These are phyloP conservation scores for Boletus fagicola DNA, from an alignment of 768 basidiomycete species.

Conservation along the genomic window DNA sequence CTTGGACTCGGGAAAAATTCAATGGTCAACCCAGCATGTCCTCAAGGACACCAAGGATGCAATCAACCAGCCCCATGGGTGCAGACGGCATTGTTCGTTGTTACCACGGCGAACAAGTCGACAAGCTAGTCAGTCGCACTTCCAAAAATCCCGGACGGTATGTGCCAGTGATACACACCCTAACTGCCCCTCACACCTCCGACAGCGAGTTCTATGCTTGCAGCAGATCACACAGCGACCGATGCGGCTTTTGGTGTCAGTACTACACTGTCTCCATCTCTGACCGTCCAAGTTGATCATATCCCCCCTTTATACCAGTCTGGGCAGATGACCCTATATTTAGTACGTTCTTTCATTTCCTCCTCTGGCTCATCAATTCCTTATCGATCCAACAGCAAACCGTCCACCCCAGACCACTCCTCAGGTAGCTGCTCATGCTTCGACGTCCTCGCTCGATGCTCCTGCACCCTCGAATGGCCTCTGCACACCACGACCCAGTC, in stretches of 20 bases:
- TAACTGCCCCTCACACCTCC: background rate
- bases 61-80: constrained; percentile 27
- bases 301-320: constrained; percentile 18
- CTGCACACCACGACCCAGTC: constrained; percentile 5
- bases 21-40: background rate
- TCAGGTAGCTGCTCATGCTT: background rate
- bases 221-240: constrained; percentile 4
- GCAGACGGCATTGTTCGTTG: constrained; percentile 36
- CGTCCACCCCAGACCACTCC: background rate
- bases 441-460: background rate
- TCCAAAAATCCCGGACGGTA: constrained; percentile 37
- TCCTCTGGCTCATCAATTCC: background rate
- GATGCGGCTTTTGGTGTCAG: constrained; percentile 39
- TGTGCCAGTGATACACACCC: constrained; percentile 1
- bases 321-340: constrained; percentile 33
- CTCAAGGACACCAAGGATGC: constrained; percentile 1
- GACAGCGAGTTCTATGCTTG: constrained; percentile 41
- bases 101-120: constrained; percentile 28
- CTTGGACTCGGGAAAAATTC: background rate
- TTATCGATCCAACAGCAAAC: constrained; percentile 1
- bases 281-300: background rate
- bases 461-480: background rate
- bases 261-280: background rate
- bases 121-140: constrained; percentile 31
- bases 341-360: constrained; percentile 1